Evolutionary conservation across 176 grass and related monocot species (phyloP).

Genomic region (Rhynchospora pubera): DNA sequence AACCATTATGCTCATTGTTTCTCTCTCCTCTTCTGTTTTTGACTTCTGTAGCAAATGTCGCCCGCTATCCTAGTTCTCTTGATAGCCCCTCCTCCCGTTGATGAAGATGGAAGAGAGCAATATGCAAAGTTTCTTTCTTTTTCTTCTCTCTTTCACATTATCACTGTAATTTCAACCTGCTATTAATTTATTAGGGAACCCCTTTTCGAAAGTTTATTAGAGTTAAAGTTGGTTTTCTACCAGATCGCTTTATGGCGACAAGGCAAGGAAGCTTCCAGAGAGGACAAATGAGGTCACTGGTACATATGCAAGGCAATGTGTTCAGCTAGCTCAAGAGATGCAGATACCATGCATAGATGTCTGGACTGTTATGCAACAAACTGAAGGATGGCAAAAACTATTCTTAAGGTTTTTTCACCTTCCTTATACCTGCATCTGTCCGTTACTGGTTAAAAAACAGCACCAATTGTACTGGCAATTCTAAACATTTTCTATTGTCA

Average conservation of each 20-base stretch:
- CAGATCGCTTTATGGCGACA: slow-evolving; percentile 61
- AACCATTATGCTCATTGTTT: too few species aligned
- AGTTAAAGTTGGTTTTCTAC: too few species aligned
- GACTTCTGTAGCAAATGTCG: slow-evolving; percentile 52
- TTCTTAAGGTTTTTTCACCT: slow-evolving; percentile 60
- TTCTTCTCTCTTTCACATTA: neutral
- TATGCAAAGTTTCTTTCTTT: slow-evolving; percentile 48
- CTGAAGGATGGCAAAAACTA: slow-evolving; percentile 51
- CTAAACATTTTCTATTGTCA: too few species aligned
- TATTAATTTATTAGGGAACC: too few species aligned
- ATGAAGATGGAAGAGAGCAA: slow-evolving; percentile 67
- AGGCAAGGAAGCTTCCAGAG: slow-evolving; percentile 55
- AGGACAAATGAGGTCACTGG: slow-evolving; percentile 88
- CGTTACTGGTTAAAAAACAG: neutral
- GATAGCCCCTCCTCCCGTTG: slow-evolving; percentile 74
- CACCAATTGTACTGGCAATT: too few species aligned
- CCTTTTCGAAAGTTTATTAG: too few species aligned
- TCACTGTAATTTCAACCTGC: too few species aligned
- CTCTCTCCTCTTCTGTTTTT: too few species aligned
- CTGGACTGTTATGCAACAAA: slow-evolving; percentile 76
- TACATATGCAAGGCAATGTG: slow-evolving; percentile 59
- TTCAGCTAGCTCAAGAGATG: slow-evolving; percentile 69
- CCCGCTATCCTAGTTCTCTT: slow-evolving; percentile 53
- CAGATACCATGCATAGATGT: slow-evolving; percentile 55
- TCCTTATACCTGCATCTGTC: too few species aligned